Evolutionary conservation across 2,329 filamentous ascomycete genomes (phyloP).

Genomic region (Claviceps pusilla): DNA sequence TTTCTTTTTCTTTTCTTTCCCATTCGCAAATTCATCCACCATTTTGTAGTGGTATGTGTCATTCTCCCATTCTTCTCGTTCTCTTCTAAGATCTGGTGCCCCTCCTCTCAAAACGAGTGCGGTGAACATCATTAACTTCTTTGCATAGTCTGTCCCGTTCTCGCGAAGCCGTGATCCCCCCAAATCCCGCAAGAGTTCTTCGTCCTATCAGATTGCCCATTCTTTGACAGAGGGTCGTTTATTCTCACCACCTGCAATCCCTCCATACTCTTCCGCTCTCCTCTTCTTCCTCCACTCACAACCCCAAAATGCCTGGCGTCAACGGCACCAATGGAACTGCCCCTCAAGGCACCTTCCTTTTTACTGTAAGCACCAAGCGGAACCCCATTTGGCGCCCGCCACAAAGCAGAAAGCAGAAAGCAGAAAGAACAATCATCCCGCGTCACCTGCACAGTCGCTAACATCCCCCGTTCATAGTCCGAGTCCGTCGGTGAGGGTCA

Average conservation of each 20-base stretch:
- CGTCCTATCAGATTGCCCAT: too few species aligned
- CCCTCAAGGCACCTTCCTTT: constrained; percentile 57
- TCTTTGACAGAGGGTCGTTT: not conserved
- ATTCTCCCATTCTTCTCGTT: not conserved
- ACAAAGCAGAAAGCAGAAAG: too few species aligned
- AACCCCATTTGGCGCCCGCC: too few species aligned
- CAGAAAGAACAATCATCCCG: too few species aligned
- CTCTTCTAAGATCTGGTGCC: not conserved
- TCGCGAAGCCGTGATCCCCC: not conserved
- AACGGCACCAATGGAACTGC: constrained; percentile 33
- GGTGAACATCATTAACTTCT: not conserved
- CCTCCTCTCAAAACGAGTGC: not conserved
- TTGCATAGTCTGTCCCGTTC: not conserved
- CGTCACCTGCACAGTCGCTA: constrained; percentile 7
- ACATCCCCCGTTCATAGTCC: constrained; percentile 35
- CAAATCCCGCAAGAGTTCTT: too few species aligned
- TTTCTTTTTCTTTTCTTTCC: not conserved
- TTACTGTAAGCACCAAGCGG: constrained; percentile 44
- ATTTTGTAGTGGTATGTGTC: not conserved
- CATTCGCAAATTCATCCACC: not conserved
- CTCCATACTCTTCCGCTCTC: not conserved
- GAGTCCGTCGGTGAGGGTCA: constrained; percentile 84
- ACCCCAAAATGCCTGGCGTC: constrained; percentile 34
- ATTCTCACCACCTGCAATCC: not conserved
- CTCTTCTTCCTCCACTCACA: constrained; percentile 6